A percentile compares a stretch with the other conserved stretches of the same genome.
Evolutionary conservation across 164 flowering plant genomes (phyloP).

Genomic region (Dillenia suffruticosa): DNA sequence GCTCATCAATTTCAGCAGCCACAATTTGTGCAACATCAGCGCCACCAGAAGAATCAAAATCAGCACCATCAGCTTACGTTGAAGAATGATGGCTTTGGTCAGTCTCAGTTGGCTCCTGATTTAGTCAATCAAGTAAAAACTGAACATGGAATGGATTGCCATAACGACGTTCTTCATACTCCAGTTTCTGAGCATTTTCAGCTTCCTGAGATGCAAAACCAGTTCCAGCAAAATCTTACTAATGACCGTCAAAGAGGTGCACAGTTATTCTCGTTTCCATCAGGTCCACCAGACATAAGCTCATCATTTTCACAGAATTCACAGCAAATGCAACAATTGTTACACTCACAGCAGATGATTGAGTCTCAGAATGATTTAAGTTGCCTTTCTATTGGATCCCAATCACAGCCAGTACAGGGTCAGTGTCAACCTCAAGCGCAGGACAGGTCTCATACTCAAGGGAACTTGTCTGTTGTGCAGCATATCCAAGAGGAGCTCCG

Average conservation of each 20-base stretch:
- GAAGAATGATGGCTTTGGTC: conserved; percentile 47
- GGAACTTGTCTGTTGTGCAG: conserved; percentile 44
- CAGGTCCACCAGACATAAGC: conserved; percentile 31
- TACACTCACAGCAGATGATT: conserved; percentile 40
- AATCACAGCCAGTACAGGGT: conserved; percentile 42
- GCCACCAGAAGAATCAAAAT: conserved; percentile 48
- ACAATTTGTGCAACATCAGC: conserved; percentile 45
- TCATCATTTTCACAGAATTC: conserved; percentile 41
- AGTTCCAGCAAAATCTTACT: conserved; percentile 44
- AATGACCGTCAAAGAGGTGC: conserved; percentile 35
- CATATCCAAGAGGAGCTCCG: conserved; percentile 63
- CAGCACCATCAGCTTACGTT: conserved; percentile 47
- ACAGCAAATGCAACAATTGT: conserved; percentile 51
- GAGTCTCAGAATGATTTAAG: conserved; percentile 46
- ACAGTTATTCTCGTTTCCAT: conserved; percentile 34
- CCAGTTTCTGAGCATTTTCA: conserved; percentile 55
- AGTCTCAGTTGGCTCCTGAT: conserved; percentile 50
- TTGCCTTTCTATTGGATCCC: conserved; percentile 42
- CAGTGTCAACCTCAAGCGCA: conserved; percentile 53
- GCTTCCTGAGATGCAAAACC: conserved; percentile 54
- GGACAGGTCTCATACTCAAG: conserved; percentile 30
- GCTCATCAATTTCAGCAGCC: conserved; percentile 46
- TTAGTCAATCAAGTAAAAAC: conserved; percentile 38
- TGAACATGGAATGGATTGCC: conserved; percentile 49
- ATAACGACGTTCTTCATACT: conserved; percentile 37